Evolutionary conservation across 176 grass and related monocot genomes (phyloP).

Genomic region (Canna indica): DNA sequence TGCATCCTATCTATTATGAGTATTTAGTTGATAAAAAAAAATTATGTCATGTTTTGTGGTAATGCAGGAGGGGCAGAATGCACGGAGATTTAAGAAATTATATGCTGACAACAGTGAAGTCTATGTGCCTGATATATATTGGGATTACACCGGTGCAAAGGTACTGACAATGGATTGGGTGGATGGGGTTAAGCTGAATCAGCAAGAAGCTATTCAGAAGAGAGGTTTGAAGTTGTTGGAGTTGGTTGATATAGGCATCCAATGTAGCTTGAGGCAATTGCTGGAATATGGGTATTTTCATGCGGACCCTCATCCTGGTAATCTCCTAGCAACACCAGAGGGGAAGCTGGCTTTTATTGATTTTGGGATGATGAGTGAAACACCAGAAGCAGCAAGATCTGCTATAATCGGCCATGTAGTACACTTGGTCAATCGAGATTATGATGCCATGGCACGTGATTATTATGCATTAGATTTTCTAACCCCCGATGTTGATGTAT

Average conservation of each 20-base stretch:
- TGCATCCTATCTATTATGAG: neutral
- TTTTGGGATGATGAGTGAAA: slow-evolving; percentile 99
- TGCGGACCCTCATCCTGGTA: slow-evolving; percentile 93
- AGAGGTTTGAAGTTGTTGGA: slow-evolving; percentile 79
- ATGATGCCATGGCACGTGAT: slow-evolving; percentile 91
- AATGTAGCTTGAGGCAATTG: slow-evolving; percentile 95
- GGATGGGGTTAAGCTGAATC: slow-evolving; percentile 84
- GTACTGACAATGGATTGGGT: slow-evolving; percentile 97
- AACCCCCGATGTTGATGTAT: slow-evolving; percentile 70
- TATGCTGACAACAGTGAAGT: slow-evolving; percentile 91
- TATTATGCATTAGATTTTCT: slow-evolving; percentile 94
- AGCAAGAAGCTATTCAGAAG: slow-evolving; percentile 74
- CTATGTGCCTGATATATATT: slow-evolving; percentile 91
- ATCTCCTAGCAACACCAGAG: slow-evolving; percentile 79
- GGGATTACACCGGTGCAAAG: slow-evolving; percentile 92
- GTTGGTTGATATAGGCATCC: slow-evolving; percentile 89
- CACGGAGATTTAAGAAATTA: slow-evolving; percentile 80
- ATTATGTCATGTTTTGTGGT: neutral
- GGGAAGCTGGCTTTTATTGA: slow-evolving; percentile 94
- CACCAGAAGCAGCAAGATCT: slow-evolving; percentile 77
- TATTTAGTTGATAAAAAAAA: neutral
- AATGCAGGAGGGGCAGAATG: slow-evolving; percentile 90
- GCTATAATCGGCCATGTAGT: slow-evolving; percentile 95
- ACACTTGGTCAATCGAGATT: slow-evolving; percentile 95
- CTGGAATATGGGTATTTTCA: slow-evolving; percentile 95